These are phyloP conservation scores for Scorias spongiosa DNA, from an alignment of 2,329 filamentous ascomycete species.

Conservation along the genomic window DNA sequence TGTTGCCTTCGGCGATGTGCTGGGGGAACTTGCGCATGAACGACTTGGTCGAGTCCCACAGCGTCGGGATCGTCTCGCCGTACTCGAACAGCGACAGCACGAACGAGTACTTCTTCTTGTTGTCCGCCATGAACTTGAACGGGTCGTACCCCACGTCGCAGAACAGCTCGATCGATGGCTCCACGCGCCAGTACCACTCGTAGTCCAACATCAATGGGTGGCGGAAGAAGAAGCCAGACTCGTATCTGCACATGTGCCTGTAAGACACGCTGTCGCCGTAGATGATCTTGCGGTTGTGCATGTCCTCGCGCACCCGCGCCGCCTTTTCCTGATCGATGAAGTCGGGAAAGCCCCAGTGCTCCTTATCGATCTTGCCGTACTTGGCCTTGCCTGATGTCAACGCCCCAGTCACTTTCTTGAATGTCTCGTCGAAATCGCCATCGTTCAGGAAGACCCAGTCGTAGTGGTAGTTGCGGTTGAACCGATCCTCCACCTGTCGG, in stretches of 20 bases:
- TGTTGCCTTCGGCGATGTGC: conserved; percentile 71
- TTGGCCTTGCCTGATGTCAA: conserved; percentile 85
- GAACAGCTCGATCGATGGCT: conserved; percentile 90
- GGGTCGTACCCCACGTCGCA: conserved; percentile 93
- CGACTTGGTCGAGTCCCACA: conserved; percentile 91
- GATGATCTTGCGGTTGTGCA: conserved; percentile 89
- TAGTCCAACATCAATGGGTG: conserved; percentile 88
- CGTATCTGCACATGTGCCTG: conserved; percentile 98
- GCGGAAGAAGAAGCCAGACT: conserved; percentile 98
- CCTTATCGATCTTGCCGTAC: conserved; percentile 75
- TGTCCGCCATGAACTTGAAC: conserved; percentile 90
- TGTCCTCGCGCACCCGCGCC: conserved; percentile 77
- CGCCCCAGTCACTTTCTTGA: conserved; percentile 80
- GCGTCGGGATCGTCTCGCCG: conserved; percentile 82
- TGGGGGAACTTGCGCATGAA: conserved; percentile 86
- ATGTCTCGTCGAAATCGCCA: conserved; percentile 78
- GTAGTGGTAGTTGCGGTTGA: conserved; percentile 93
- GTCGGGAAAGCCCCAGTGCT: conserved; percentile 95
- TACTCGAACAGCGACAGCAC: conserved; percentile 94
- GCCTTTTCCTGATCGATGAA: conserved; percentile 95
- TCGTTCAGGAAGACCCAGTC: conserved; percentile 99
- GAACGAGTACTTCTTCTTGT: conserved; percentile 97
- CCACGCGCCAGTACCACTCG: conserved; percentile 99
- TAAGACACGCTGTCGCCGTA: conserved; percentile 96
- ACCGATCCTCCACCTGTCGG: conserved; percentile 90